Evolutionary conservation across 129 eudicot species (phyloP).

Genomic region (Chrysanthemum seticuspe): DNA sequence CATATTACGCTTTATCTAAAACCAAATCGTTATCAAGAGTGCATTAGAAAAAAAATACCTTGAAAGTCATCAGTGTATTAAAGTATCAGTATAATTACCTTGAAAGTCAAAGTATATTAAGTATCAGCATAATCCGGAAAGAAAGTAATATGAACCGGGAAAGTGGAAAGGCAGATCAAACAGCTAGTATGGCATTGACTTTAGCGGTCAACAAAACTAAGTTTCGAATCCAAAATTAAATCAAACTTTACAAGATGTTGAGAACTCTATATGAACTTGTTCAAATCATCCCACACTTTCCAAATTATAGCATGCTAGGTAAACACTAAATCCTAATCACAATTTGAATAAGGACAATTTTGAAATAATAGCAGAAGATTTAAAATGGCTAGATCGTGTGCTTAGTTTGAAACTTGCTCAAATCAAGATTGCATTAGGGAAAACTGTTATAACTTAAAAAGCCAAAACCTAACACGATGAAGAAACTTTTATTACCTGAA

Average conservation of each 20-base stretch:
- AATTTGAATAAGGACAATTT: not conserved
- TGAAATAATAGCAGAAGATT: not conserved
- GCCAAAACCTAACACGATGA: not conserved
- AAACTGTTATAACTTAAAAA: not conserved
- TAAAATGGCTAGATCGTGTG: not conserved
- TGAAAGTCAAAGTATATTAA: slow-evolving; percentile 13
- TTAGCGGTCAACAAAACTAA: slow-evolving; percentile 21
- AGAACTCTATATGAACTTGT: not conserved
- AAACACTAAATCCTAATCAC: not conserved
- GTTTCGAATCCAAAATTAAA: not conserved
- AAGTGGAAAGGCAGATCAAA: not conserved
- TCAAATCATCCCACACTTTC: not conserved
- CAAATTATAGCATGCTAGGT: not conserved
- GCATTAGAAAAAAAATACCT: not conserved
- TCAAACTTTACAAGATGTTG: not conserved
- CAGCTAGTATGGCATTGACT: slow-evolving; percentile 23
- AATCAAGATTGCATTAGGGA: not conserved
- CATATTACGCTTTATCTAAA: not conserved
- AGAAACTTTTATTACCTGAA: slow-evolving; percentile 53
- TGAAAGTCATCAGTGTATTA: slow-evolving; percentile 8
- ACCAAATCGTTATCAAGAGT: slow-evolving; percentile 6
- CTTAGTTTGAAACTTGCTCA: not conserved
- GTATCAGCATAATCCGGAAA: not conserved
- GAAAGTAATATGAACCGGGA: slow-evolving; percentile 14
- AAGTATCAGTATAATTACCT: not conserved